Conservation (phyloP, 2,329 filamentous ascomycete genomes). For the Ophiocordyceps camponoti-floridani region DNA sequence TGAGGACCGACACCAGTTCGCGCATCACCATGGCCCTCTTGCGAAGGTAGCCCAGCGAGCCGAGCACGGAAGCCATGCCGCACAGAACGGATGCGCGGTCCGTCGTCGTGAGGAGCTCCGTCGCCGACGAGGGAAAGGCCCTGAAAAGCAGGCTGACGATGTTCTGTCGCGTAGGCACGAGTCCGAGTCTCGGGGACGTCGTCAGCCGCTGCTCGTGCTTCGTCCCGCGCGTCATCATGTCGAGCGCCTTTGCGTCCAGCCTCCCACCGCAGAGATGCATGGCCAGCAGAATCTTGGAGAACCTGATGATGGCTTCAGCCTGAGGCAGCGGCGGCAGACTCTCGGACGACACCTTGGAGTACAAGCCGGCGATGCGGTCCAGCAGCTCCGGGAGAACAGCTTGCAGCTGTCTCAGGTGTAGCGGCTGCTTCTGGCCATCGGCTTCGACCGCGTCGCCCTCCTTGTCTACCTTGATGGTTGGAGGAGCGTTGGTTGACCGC, state of each 20-base stretch:
- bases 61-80: slow-evolving; percentile 75
- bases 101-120: slow-evolving; percentile 50
- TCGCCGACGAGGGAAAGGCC: slow-evolving; percentile 49
- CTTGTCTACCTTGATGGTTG: slow-evolving; percentile 9
- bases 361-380: slow-evolving; percentile 57
- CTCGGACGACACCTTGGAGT: slow-evolving; percentile 53
- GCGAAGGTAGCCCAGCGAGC: slow-evolving; percentile 59
- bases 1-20: slow-evolving; percentile 67
- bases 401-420: slow-evolving; percentile 34
- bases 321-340: slow-evolving; percentile 52
- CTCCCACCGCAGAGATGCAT: slow-evolving; percentile 48
- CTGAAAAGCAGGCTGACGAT: slow-evolving; percentile 49
- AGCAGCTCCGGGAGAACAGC: slow-evolving; percentile 52
- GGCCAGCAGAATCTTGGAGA: slow-evolving; percentile 50
- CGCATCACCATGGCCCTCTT: slow-evolving; percentile 85
- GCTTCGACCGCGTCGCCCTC: slow-evolving; percentile 24
- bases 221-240: slow-evolving; percentile 46
- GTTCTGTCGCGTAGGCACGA: slow-evolving; percentile 39
- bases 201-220: slow-evolving; percentile 30
- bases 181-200: slow-evolving; percentile 35
- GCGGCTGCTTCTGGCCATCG: slow-evolving; percentile 13
- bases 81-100: slow-evolving; percentile 68
- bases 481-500: slow-evolving; percentile 16
- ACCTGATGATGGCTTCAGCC: slow-evolving; percentile 56
- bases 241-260: slow-evolving; percentile 40